Evolutionary conservation across 208 protist genomes (phyloP), one percentile per base, ranked within the genome.

Genomic region (Crithidia thermophila): DNA sequence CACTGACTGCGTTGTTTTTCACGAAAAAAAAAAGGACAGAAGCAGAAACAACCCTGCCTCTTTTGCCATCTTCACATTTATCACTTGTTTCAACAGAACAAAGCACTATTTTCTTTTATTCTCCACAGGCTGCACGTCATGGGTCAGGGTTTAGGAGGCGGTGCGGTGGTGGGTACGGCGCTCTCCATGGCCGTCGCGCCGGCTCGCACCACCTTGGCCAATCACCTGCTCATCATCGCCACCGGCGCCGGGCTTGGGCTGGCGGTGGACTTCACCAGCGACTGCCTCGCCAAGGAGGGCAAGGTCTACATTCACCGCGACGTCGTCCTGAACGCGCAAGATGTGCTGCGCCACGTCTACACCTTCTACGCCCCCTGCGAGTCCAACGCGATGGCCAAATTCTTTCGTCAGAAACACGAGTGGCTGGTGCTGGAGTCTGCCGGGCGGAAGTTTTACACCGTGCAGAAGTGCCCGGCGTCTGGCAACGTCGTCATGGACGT

Each of bases 361-460:
- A 93, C 92, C 25, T 97, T 97, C 77, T 95, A 94, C 69, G 75
- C 86, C 0, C 76, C 75, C 3, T 94, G 88, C 57, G 82, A 90
- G 10, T 81, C 87, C 20, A 94, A 94, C 76, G 59, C 52, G 1
- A 53, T 90, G 30, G 67, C 89, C 2, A 77, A 72, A 43, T 39
- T 91, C n/a, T 78, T 97, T 18, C 80, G 69, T 10, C 92, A 95
- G 63, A 97, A 94, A 47, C 92, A 97, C 57, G 88, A 97, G 69
- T 97, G 92, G 89, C 59, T 97, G 16, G 89, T 97, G 39, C 63
- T 97, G 33, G 88, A 97, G 68, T 94, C 87, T 3, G 81, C 94
- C 61, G 53, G 51, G 28, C 79, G 67, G 18, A 70, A 74, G 30
- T 97, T 88, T 72, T 97, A 94, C 77, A 88, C 82, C 0, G 84